phyloP scores from a whole-genome alignment of 2,329 filamentous ascomycete genomes.

The Pseudogymnoascus sp. region DNA sequence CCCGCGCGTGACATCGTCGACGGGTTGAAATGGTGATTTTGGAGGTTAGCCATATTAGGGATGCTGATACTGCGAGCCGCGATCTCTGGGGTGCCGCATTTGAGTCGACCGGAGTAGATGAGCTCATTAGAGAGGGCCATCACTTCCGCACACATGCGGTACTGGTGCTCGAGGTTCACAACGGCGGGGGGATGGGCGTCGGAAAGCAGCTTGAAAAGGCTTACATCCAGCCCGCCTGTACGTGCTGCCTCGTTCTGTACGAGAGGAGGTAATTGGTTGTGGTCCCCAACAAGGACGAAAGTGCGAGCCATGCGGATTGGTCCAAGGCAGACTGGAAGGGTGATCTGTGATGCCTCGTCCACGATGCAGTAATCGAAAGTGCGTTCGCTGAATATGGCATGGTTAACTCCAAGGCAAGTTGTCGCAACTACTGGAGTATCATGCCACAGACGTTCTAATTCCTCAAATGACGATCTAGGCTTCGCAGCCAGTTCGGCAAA shows the following conservation, averaged over 20 bases:
- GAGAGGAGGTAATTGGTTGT: slow-evolving; percentile 89
- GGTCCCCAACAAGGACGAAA: slow-evolving; percentile 93
- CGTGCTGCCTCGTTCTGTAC: slow-evolving; percentile 87
- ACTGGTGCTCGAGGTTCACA: slow-evolving; percentile 88
- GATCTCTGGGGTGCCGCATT: slow-evolving; percentile 75
- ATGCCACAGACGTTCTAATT: slow-evolving; percentile 77
- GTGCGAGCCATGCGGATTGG: slow-evolving; percentile 87
- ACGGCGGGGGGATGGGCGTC: slow-evolving; percentile 82
- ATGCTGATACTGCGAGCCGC: slow-evolving; percentile 61
- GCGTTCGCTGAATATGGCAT: slow-evolving; percentile 78
- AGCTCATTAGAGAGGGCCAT: slow-evolving; percentile 90
- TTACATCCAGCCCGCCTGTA: slow-evolving; percentile 80
- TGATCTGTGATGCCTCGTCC: slow-evolving; percentile 96
- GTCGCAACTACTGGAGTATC: slow-evolving; percentile 85
- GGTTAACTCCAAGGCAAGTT: slow-evolving; percentile 86
- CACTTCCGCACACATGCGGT: slow-evolving; percentile 96
- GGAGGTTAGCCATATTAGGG: slow-evolving; percentile 55
- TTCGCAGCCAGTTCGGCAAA: slow-evolving; percentile 74
- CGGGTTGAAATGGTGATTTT: slow-evolving; percentile 49
- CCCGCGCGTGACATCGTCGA: slow-evolving; percentile 37
- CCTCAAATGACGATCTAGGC: slow-evolving; percentile 69
- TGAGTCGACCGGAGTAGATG: slow-evolving; percentile 84
- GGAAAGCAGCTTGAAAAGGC: slow-evolving; percentile 86
- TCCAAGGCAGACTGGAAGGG: slow-evolving; percentile 84
- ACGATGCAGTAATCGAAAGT: slow-evolving; percentile 98